Conservation (phyloP, 441 rosid genomes). For the Populus hybrid region DNA sequence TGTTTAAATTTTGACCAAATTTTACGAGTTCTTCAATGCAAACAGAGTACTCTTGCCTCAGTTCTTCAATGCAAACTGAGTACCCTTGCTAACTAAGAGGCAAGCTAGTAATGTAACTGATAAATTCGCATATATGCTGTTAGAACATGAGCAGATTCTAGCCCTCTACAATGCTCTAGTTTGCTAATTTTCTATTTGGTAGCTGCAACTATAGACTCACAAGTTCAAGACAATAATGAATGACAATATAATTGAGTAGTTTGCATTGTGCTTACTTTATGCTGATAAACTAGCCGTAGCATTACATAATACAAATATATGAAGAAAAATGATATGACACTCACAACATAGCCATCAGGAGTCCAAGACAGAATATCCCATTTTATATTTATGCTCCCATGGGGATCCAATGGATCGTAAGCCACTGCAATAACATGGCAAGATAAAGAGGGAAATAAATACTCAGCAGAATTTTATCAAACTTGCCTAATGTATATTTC, state of each 20-base stretch:
- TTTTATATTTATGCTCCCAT: slow-evolving; percentile 68
- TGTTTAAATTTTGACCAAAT: not conserved
- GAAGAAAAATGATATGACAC: not conserved
- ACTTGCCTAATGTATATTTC: too few species aligned
- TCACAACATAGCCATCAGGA: slow-evolving; percentile 72
- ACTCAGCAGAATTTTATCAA: not conserved
- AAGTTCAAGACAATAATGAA: too few species aligned
- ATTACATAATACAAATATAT: too few species aligned
- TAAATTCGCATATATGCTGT: not conserved
- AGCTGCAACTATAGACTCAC: too few species aligned
- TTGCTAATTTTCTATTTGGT: too few species aligned
- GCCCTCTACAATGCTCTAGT: too few species aligned
- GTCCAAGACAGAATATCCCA: slow-evolving; percentile 76
- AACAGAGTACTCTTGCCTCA: not conserved
- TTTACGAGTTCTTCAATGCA: not conserved
- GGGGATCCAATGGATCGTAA: slow-evolving; percentile 72
- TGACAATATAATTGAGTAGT: too few species aligned
- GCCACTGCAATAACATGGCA: slow-evolving; percentile 23
- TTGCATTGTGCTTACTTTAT: too few species aligned
- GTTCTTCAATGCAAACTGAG: too few species aligned
- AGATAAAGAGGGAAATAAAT: not conserved
- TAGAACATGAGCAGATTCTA: not conserved
- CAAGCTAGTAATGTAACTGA: too few species aligned
- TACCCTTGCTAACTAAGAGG: too few species aligned
- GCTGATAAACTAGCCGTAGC: too few species aligned